Evolutionary conservation across 306 rosid genomes (phyloP).

Genomic region (Ormosia emarginata): DNA sequence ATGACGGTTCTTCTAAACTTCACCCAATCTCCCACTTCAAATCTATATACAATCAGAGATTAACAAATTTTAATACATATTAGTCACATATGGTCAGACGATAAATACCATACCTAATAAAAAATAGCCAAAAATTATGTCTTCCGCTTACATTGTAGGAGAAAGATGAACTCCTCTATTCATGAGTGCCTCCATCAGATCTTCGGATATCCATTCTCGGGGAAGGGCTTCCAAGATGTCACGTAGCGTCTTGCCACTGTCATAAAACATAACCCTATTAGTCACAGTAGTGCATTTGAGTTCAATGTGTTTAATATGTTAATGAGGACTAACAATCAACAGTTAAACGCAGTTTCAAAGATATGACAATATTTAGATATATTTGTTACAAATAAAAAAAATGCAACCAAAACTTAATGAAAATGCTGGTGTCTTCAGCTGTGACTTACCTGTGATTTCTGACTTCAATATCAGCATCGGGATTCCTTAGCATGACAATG

Average conservation of each 20-base stretch:
- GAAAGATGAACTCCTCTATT: conserved; percentile 75
- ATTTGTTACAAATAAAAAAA: not conserved
- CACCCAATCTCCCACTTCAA: conserved; percentile 92
- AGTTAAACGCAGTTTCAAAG: not conserved
- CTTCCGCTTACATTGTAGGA: conserved; percentile 62
- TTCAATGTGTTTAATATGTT: conserved; percentile 12
- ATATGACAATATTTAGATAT: conserved; percentile 10
- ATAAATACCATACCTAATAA: conserved; percentile 17
- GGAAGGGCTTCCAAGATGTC: conserved; percentile 93
- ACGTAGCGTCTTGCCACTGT: conserved; percentile 87
- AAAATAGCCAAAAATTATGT: conserved; percentile 15
- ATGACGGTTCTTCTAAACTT: conserved; percentile 75
- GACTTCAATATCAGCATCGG: conserved; percentile 84
- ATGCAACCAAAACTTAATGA: not conserved
- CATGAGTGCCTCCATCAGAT: conserved; percentile 85
- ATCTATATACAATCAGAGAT: conserved; percentile 45
- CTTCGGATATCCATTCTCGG: conserved; percentile 94
- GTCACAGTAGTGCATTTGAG: not conserved
- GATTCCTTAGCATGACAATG: conserved; percentile 74
- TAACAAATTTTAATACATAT: conserved; percentile 18
- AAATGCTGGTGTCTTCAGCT: not conserved
- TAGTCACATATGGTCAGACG: not conserved
- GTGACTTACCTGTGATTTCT: conserved; percentile 86
- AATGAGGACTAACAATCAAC: not conserved
- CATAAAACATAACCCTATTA: conserved; percentile 29